Percentiles rank a stretch among this genome's conserved stretches.
Evolutionary conservation across 345 rosid species (phyloP).

Genomic region (Aquilaria yunnanensis): DNA sequence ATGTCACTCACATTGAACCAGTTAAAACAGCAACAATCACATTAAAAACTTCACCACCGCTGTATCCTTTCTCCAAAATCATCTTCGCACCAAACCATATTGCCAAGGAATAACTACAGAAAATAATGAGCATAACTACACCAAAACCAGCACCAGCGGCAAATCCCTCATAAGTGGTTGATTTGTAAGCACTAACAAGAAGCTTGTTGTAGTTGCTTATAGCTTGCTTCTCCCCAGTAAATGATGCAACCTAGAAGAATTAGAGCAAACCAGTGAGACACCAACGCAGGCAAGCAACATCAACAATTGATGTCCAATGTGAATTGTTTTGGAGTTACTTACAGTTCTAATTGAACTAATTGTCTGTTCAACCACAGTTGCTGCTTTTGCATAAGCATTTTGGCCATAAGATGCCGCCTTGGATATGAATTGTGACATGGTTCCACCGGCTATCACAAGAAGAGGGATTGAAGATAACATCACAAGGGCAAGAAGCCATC

Average conservation of each 20-base stretch:
- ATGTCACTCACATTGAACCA: conserved; percentile 64
- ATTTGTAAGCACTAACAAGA: conserved; percentile 54
- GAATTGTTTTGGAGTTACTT: conserved; percentile 6
- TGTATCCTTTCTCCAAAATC: conserved; percentile 66
- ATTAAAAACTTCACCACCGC: conserved; percentile 63
- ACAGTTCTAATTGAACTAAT: conserved; percentile 84
- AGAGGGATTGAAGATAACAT: conserved; percentile 65
- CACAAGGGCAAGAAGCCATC: conserved; percentile 88
- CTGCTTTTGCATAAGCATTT: conserved; percentile 69
- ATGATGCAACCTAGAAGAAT: conserved; percentile 66
- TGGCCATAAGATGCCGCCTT: conserved; percentile 66
- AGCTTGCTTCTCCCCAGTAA: conserved; percentile 84
- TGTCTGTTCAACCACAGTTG: conserved; percentile 65
- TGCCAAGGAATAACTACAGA: conserved; percentile 61
- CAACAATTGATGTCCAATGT: neutral
- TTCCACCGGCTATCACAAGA: conserved; percentile 56
- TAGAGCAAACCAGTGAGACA: neutral
- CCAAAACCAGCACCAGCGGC: conserved; percentile 73
- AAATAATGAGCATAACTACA: conserved; percentile 26
- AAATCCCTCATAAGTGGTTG: conserved; percentile 61
- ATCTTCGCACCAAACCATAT: conserved; percentile 80
- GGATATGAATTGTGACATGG: conserved; percentile 39
- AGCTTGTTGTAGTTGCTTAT: conserved; percentile 47
- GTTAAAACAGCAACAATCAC: conserved; percentile 69
- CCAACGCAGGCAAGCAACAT: neutral